Base-by-base conservation (phyloP, 768 basidiomycete genomes). In the Roridomyces roridus region DNA sequence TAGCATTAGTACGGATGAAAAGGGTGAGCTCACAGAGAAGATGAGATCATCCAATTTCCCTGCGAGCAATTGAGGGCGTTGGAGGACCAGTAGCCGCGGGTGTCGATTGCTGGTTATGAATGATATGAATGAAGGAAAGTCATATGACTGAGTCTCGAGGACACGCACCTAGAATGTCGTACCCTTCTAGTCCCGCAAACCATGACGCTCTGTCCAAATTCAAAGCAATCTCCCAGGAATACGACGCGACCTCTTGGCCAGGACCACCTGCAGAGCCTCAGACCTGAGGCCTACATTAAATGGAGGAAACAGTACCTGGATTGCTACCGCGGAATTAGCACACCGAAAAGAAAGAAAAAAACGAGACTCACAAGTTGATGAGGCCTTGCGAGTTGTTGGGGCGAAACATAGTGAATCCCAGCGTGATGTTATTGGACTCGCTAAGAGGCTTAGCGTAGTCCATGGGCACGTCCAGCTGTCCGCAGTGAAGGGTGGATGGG, bases 371-470 rank as follows among this genome's bases (percentile, higher is more conserved):
- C 59, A 49, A 55, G 42, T 42, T 49, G 20, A 60, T 55, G 25
- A 55, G 29, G 25, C 59, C 59, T 34, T 46, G 25, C 31, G 59
- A 45, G 25, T 60, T 50, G 21, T 55, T 25, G 8, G 59, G 59
- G 17, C 52, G 51, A 28, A 44, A 41, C 57, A 59, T 52, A 14
- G 51, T 42, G 41, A 59, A 53, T 14, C 51, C 57, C 28, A 59
- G 9, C 29, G 51, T 59, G 39, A 59, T 59, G 9, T 8, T 53
- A 40, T 59, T 59, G 6, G 40, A 41, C n/a, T 34, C 46, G 31
- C 26, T 18, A 20, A 55, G 26, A 21, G 54, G 54, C 24, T 55
- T 48, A 8, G 46, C 24, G 34, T 55, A 55, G 39, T 55, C 46
- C 46, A 55, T 55, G 18, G 54, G 54, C 12, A 55, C 54, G 41